Evolutionary conservation across 2,329 filamentous ascomycete genomes (phyloP).

Genomic region (Bertia moriformis): DNA sequence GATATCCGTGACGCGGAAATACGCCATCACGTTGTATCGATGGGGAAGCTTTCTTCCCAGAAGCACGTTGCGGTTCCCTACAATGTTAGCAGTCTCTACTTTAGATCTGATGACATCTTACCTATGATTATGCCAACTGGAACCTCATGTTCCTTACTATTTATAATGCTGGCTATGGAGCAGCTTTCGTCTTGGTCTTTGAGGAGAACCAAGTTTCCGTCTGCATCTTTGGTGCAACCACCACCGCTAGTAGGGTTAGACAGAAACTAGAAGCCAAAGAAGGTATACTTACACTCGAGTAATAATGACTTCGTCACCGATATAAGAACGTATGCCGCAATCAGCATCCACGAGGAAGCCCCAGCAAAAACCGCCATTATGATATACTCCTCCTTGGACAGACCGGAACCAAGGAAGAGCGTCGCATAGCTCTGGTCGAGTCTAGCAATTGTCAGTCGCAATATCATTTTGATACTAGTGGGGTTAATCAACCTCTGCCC

Average conservation of each 20-base stretch:
- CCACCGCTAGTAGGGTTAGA: constrained; percentile 22
- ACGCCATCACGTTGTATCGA: constrained; percentile 34
- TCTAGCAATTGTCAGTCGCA: too few species aligned
- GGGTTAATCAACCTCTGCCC: constrained; percentile 24
- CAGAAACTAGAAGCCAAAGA: not conserved
- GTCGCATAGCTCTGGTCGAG: constrained; percentile 33
- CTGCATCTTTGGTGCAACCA: constrained; percentile 23
- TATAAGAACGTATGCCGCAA: constrained; percentile 27
- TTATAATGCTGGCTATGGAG: constrained; percentile 20
- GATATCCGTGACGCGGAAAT: constrained; percentile 35
- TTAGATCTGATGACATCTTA: constrained; percentile 5
- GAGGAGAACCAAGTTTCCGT: constrained; percentile 17
- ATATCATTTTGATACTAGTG: too few species aligned
- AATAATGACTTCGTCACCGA: constrained; percentile 18
- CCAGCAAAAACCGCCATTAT: constrained; percentile 23
- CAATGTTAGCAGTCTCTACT: constrained; percentile 10
- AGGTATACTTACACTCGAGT: constrained; percentile 21
- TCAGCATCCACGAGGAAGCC: constrained; percentile 33
- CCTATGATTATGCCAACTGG: constrained; percentile 28
- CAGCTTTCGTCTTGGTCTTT: constrained; percentile 23
- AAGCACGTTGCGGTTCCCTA: constrained; percentile 25
- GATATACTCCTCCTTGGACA: constrained; percentile 32
- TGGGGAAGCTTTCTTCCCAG: constrained; percentile 28
- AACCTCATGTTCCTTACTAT: constrained; percentile 24
- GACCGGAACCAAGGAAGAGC: constrained; percentile 35